phyloP scores from a whole-genome alignment of 2,329 filamentous ascomycete species.

The Diaporthe australafricana region DNA sequence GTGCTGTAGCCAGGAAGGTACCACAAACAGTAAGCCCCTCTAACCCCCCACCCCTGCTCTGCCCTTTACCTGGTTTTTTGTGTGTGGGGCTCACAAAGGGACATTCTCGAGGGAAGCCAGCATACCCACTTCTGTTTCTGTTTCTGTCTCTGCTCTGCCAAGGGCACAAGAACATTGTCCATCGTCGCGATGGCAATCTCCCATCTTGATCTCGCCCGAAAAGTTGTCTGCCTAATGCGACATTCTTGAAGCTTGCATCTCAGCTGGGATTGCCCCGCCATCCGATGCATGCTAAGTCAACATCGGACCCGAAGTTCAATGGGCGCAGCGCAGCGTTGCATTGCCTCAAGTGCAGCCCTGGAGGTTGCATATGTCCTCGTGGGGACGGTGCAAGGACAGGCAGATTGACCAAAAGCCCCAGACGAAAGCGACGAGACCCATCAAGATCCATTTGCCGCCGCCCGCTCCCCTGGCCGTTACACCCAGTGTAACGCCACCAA shows the following conservation, averaged over 20 bases:
- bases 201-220: constrained; percentile 26
- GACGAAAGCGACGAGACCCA: constrained; percentile 20
- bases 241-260: constrained; percentile 30
- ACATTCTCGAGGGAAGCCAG: neutral
- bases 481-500: constrained; percentile 23
- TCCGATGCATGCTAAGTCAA: constrained; percentile 25
- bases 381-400: constrained; percentile 15
- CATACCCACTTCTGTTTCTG: neutral
- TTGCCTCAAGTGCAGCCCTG: constrained; percentile 32
- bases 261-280: constrained; percentile 33
- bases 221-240: constrained; percentile 31
- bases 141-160: neutral
- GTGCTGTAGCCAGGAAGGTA: neutral
- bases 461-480: constrained; percentile 10
- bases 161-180: constrained; percentile 7
- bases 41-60: neutral
- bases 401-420: constrained; percentile 4
- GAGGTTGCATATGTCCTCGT: constrained; percentile 18
- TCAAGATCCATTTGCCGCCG: constrained; percentile 23
- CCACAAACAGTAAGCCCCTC: neutral
- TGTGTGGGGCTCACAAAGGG: constrained; percentile 24
- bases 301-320: constrained; percentile 28
- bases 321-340: constrained; percentile 30
- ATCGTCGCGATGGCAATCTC: neutral
- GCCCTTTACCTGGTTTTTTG: neutral